Evolutionary conservation across 163 green algal species (phyloP), one percentile per base, ranked within the genome.

Genomic region (Scenedesmus sp.): DNA sequence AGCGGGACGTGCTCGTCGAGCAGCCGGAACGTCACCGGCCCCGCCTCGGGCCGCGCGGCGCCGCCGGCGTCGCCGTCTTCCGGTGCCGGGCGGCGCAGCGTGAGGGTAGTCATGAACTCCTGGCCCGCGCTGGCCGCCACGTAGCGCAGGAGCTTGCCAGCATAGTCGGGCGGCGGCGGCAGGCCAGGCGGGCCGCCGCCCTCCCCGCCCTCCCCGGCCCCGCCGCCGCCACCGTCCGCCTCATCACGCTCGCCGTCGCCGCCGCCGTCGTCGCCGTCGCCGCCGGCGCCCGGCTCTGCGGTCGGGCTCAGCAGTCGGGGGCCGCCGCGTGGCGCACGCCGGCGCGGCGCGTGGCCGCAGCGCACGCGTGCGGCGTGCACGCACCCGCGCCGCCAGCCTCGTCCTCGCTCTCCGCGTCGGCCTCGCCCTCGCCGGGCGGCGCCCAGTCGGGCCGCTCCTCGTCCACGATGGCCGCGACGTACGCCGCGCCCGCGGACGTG

Each of bases 101-200:
- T 75, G 28, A 69, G 26, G 5, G 67, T 65, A 0, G 73, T 56
- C 77, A 93, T 85, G 60, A 85, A 90, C 71, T 92, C 89, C 84
- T 92, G 86, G n/a, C 86, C 89, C 17, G 75, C 33, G 53, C 75
- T 87, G 10, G 83, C 75, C 7, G 87, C 87, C n/a, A 90, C 78
- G 36, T 91, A 93, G 33, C 80, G 80, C 33, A 93, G 78, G 51
- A 89, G 86, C 63, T 89, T 91, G 31, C 78, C 86, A 62, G 70
- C 84, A 77, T 93, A 93, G 71, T 93, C 87, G 20, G 78, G 77
- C 11, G 24, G 45, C 15, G 64, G 84, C 9, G 64, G 63, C 14
- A 31, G 22, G 3, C 39, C 44, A 10, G 51, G 17, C 34, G 60
- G 47, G 3, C 28, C 51, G 13, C 66, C 80, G 29, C 73, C 75